Conservation (phyloP, 257 asterid genomes). For the Solanum chmielewskii region DNA sequence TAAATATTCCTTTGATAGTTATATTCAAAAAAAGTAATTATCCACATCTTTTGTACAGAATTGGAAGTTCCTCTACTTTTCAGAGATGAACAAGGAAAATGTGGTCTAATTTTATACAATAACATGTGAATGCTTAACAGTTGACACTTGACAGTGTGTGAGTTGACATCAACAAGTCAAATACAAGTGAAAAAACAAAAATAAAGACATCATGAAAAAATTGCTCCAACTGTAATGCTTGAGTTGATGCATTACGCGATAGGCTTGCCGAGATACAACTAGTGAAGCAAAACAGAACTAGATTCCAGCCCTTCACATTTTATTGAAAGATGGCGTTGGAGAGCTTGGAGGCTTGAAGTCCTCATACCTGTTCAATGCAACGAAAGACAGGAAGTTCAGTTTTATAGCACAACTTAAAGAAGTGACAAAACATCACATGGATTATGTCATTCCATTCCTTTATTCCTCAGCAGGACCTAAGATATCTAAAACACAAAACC, state of each 20-base stretch:
- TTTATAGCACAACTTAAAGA: background rate
- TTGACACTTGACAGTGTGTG: background rate
- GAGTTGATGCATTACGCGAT: background rate
- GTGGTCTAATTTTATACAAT: background rate
- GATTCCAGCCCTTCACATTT: conserved; percentile 5
- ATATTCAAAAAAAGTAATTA: background rate
- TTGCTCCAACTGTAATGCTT: background rate
- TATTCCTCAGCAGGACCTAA: background rate
- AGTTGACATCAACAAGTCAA: background rate
- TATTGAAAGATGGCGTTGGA: conserved; percentile 42
- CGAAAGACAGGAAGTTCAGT: background rate
- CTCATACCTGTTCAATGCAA: conserved; percentile 46
- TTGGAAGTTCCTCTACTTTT: background rate
- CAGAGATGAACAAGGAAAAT: background rate
- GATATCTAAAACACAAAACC: background rate
- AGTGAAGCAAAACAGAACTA: background rate
- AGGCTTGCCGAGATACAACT: background rate
- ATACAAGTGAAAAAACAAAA: background rate
- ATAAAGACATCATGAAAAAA: background rate
- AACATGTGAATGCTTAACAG: background rate
- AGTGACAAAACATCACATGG: background rate
- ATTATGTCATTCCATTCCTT: background rate
- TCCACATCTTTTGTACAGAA: background rate
- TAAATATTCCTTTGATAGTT: background rate
- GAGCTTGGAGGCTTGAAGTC: conserved; percentile 81